These are phyloP conservation scores for Primulina eburnea DNA, from an alignment of 257 asterid species.

Conservation along the genomic window DNA sequence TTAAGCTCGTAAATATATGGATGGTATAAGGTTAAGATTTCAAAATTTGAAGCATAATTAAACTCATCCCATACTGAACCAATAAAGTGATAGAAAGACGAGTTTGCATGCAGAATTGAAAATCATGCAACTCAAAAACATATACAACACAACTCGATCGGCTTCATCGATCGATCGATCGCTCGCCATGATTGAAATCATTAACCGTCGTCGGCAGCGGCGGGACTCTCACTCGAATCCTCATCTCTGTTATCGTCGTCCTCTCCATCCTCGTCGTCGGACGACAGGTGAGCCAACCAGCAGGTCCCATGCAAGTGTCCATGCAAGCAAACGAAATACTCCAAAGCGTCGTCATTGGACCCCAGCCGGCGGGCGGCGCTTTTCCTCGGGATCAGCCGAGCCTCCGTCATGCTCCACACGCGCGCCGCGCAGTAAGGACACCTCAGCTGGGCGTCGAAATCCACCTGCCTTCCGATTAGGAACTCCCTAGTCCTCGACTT, in stretches of 20 bases:
- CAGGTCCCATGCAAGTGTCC: conserved; percentile 84
- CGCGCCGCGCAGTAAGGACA: conserved; percentile 82
- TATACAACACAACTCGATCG: background rate
- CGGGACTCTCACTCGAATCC: background rate
- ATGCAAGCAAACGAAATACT: conserved; percentile 78
- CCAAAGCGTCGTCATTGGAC: conserved; percentile 55
- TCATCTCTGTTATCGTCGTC: background rate
- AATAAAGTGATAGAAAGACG: background rate
- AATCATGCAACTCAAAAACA: background rate
- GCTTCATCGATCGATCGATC: too few relatives aligned
- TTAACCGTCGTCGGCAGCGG: background rate
- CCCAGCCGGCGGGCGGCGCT: conserved; percentile 72
- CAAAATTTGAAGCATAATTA: too few relatives aligned
- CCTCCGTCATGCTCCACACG: conserved; percentile 89
- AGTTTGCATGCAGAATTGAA: background rate
- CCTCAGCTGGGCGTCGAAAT: conserved; percentile 45
- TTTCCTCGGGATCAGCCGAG: conserved; percentile 58
- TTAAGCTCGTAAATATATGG: too few relatives aligned
- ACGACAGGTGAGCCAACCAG: conserved; percentile 67
- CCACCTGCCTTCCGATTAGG: conserved; percentile 47
- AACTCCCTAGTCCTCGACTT: conserved; percentile 67
- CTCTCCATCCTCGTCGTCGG: conserved; percentile 24
- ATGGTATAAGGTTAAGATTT: background rate
- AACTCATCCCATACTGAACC: background rate
- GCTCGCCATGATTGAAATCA: background rate